Evolutionary conservation across 2,329 filamentous ascomycete species (phyloP).

Genomic region (Xylaria sp.): DNA sequence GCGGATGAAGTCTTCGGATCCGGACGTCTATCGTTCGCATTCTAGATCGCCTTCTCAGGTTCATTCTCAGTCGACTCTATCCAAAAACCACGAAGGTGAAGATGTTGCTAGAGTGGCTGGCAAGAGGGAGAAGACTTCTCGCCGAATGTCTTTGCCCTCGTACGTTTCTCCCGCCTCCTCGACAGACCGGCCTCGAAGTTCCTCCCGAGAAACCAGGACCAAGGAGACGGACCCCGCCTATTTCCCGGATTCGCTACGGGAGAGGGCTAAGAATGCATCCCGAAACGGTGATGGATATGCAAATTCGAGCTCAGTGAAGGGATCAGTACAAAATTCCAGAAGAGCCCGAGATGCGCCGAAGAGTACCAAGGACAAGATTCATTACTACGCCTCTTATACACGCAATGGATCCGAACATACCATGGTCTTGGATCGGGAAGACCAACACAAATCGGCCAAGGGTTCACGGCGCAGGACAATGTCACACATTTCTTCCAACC

Average conservation of each 20-base stretch:
- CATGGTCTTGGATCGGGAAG: neutral
- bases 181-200: constrained; percentile 12
- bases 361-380: constrained; percentile 3
- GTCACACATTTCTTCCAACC: constrained; percentile 17
- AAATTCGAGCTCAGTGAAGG: constrained; percentile 18
- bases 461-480: constrained; percentile 22
- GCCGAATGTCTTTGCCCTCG: constrained; percentile 34
- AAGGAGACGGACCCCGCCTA: constrained; percentile 16
- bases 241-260: constrained; percentile 29
- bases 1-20: constrained; percentile 22
- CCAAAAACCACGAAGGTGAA: constrained; percentile 8
- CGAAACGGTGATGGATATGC: constrained; percentile 12
- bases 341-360: neutral
- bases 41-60: constrained; percentile 23
- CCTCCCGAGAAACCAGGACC: constrained; percentile 9
- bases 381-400: constrained; percentile 9
- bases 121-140: constrained; percentile 21
- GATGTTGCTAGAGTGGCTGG: constrained; percentile 7
- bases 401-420: constrained; percentile 22
- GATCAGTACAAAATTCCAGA: constrained; percentile 4
- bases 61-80: neutral
- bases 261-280: constrained; percentile 22
- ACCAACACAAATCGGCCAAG: constrained; percentile 13
- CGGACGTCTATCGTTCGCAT: constrained; percentile 12
- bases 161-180: constrained; percentile 21